phyloP scores from a whole-genome alignment of 2,329 filamentous ascomycete genomes.

The Lachnellula hyalina region DNA sequence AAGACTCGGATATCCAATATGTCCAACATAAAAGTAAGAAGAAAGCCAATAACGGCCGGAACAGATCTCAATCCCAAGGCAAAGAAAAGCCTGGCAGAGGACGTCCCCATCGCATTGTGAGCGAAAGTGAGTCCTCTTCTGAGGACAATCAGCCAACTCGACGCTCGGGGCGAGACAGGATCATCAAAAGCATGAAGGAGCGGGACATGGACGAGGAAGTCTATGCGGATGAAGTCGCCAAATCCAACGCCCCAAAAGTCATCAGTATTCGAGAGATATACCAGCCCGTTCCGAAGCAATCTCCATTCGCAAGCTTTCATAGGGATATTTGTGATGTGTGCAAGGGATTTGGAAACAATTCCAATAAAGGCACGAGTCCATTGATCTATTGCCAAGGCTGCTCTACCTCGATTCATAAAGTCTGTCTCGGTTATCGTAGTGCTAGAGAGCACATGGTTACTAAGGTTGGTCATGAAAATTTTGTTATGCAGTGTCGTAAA shows the following conservation, averaged over 20 bases:
- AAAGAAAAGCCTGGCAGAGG: slow-evolving; percentile 1
- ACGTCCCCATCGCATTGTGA: slow-evolving; percentile 3
- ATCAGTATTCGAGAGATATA: slow-evolving; percentile 71
- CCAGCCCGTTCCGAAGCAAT: slow-evolving; percentile 51
- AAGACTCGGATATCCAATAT: slow-evolving; percentile 50
- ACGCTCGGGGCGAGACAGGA: slow-evolving; percentile 32
- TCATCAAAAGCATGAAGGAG: slow-evolving; percentile 40
- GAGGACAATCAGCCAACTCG: slow-evolving; percentile 26
- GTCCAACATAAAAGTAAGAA: slow-evolving; percentile 33
- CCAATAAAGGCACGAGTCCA: slow-evolving; percentile 51
- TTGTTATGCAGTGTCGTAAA: slow-evolving; percentile 83
- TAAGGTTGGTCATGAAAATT: slow-evolving; percentile 70
- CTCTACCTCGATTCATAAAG: slow-evolving; percentile 74
- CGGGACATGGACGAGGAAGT: slow-evolving; percentile 45
- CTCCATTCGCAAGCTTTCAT: slow-evolving; percentile 67
- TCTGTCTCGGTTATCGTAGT: slow-evolving; percentile 70
- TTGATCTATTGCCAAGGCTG: slow-evolving; percentile 91
- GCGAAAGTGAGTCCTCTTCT: slow-evolving; percentile 11
- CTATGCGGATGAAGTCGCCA: slow-evolving; percentile 44
- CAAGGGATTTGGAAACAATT: slow-evolving; percentile 44
- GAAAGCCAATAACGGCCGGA: slow-evolving; percentile 2
- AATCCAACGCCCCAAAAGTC: slow-evolving; percentile 45
- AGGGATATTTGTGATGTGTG: slow-evolving; percentile 69
- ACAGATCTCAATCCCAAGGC: slow-evolving; percentile 6
- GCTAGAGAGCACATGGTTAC: slow-evolving; percentile 82